phyloP scores from a whole-genome alignment of 2,329 filamentous ascomycete genomes.

The Ceratocystis harringtonii region DNA sequence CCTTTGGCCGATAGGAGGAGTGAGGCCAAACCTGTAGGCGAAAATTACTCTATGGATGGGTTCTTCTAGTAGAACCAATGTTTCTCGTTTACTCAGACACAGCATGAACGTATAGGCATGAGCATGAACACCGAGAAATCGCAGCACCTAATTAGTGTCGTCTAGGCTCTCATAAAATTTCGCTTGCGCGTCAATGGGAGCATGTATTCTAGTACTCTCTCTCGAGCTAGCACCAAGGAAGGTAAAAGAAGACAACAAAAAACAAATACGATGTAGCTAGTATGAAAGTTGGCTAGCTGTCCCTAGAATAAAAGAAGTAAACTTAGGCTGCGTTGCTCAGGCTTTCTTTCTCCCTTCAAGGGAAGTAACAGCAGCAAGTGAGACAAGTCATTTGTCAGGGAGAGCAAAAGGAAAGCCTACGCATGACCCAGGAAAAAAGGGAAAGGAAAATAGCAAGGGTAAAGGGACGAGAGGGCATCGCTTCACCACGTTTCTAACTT shows the following conservation, averaged over 20 bases:
- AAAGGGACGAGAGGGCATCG: not conserved
- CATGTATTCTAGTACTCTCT: not conserved
- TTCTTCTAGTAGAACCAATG: not conserved
- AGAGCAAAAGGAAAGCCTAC: not conserved
- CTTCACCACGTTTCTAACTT: not conserved
- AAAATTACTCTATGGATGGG: not conserved
- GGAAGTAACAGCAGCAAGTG: not conserved
- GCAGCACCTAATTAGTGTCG: not conserved
- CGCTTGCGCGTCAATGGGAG: not conserved
- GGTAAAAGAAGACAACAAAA: not conserved
- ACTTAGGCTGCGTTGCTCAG: not conserved
- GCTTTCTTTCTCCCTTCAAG: not conserved
- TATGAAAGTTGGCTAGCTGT: not conserved
- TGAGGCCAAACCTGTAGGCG: not conserved
- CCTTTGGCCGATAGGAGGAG: not conserved
- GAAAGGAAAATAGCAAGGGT: not conserved
- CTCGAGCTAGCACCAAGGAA: not conserved
- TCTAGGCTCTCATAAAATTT: not conserved
- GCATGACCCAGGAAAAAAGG: conserved; percentile 4
- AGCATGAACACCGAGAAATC: not conserved
- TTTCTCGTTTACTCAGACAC: conserved; percentile 6
- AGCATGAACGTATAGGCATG: not conserved
- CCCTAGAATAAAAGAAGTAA: not conserved
- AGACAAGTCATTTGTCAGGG: not conserved
- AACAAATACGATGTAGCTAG: not conserved